Conservation (phyloP, 306 rosid species). For the Dryas alaskensis region DNA sequence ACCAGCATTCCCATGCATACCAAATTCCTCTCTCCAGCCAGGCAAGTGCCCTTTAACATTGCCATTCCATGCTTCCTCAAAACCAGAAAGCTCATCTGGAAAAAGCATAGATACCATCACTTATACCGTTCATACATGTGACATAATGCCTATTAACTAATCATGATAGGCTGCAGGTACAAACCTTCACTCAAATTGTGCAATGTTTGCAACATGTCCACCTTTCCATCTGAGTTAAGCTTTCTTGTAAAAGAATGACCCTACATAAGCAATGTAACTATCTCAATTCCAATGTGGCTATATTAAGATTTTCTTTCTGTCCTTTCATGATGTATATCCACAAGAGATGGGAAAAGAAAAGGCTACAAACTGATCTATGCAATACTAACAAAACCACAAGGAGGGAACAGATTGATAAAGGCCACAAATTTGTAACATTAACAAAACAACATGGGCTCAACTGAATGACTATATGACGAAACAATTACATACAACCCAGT, state of each 20-base stretch:
- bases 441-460: neutral
- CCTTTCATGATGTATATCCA: neutral
- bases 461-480: neutral
- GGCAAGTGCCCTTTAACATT: constrained; percentile 40
- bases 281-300: neutral
- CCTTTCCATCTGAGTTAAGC: constrained; percentile 69
- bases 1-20: constrained; percentile 32
- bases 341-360: neutral
- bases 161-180: constrained; percentile 14
- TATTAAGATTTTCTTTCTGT: neutral
- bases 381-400: neutral
- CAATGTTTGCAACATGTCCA: constrained; percentile 59
- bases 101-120: neutral
- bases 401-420: neutral
- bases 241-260: constrained; percentile 82
- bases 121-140: neutral
- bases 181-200: constrained; percentile 83
- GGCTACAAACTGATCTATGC: neutral
- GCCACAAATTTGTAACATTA: neutral
- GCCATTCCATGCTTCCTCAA: constrained; percentile 73
- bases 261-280: constrained; percentile 34
- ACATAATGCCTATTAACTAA: neutral
- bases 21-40: constrained; percentile 31
- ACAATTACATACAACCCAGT: neutral
- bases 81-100: constrained; percentile 70